Conservation (phyloP, 768 basidiomycete genomes). For the Kwoniella sp. region DNA sequence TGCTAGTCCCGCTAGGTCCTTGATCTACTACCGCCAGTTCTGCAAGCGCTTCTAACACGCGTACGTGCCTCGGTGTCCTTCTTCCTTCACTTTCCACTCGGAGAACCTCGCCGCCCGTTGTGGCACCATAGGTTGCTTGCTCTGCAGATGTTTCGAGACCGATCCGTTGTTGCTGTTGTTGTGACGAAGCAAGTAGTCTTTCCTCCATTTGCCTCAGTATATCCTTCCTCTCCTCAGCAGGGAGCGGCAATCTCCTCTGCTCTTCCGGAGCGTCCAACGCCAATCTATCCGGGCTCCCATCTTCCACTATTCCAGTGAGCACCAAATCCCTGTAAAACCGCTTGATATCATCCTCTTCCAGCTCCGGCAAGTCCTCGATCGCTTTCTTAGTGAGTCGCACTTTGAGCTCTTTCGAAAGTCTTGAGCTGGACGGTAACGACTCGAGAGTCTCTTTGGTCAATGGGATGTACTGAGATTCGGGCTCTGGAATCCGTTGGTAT, state of each 20-base stretch:
- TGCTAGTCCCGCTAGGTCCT: conserved; percentile 21
- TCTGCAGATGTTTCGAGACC: neutral
- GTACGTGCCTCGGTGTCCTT: conserved; percentile 4
- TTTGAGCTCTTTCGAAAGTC: conserved; percentile 11
- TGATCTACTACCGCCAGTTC: conserved; percentile 5
- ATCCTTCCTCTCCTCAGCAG: conserved; percentile 12
- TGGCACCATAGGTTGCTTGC: no score
- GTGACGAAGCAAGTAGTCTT: conserved; percentile 4
- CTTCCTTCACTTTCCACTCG: neutral
- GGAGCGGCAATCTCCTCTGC: conserved; percentile 12
- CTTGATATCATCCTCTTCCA: conserved; percentile 25
- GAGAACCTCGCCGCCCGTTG: neutral
- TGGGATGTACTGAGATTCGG: conserved; percentile 7
- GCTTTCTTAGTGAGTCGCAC: conserved; percentile 15
- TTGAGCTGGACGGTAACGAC: conserved; percentile 7
- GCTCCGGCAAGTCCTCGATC: conserved; percentile 13
- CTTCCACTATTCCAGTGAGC: conserved; percentile 6
- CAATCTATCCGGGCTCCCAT: neutral
- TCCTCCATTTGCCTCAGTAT: conserved; percentile 12
- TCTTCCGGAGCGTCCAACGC: conserved; percentile 9
- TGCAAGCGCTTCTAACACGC: conserved; percentile 1
- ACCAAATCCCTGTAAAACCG: conserved; percentile 28
- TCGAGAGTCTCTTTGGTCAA: conserved; percentile 17
- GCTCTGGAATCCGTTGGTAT: conserved; percentile 9
- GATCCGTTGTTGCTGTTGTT: neutral